A percentile compares a stretch with the other conserved stretches of the same genome.
Conservation (phyloP, 768 basidiomycete species). For the Rhizopogon sp. region DNA sequence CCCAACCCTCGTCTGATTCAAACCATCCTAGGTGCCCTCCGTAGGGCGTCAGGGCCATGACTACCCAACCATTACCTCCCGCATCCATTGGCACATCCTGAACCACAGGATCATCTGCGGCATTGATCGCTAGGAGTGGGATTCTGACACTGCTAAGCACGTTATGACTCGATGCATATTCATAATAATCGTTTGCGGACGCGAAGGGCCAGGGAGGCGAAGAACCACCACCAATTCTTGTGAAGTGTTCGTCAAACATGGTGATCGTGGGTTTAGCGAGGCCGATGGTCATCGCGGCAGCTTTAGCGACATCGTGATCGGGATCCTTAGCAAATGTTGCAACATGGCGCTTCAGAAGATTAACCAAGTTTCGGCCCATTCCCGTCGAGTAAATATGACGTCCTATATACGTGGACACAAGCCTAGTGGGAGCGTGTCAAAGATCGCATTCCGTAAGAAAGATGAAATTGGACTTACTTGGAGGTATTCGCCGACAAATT, state of each 20-base stretch:
- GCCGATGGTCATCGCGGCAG: conserved; percentile 38
- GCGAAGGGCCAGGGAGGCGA: conserved; percentile 49
- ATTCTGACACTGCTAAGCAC: conserved; percentile 56
- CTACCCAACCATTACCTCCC: conserved; percentile 47
- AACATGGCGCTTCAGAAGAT: conserved; percentile 49
- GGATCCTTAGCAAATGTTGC: conserved; percentile 44
- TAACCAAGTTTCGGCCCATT: conserved; percentile 71
- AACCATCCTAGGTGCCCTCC: conserved; percentile 89
- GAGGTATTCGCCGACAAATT: conserved; percentile 33
- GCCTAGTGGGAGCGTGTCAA: conserved; percentile 31
- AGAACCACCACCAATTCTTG: conserved; percentile 66
- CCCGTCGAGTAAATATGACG: conserved; percentile 69
- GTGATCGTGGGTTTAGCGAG: conserved; percentile 51
- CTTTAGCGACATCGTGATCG: conserved; percentile 45
- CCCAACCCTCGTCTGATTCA: conserved; percentile 37
- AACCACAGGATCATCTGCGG: conserved; percentile 76
- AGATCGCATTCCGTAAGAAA: conserved; percentile 5
- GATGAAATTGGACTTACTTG: conserved; percentile 21
- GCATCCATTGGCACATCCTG: conserved; percentile 54
- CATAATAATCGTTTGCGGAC: conserved; percentile 42
- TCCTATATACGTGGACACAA: conserved; percentile 50
- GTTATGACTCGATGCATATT: conserved; percentile 55
- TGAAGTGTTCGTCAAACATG: conserved; percentile 59
- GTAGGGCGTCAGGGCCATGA: conserved; percentile 54
- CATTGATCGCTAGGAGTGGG: conserved; percentile 72